A percentile compares a stretch with the other conserved stretches of the same genome.
Conservation (phyloP, 75 land plant species). For the Cupressus sempervirens region DNA sequence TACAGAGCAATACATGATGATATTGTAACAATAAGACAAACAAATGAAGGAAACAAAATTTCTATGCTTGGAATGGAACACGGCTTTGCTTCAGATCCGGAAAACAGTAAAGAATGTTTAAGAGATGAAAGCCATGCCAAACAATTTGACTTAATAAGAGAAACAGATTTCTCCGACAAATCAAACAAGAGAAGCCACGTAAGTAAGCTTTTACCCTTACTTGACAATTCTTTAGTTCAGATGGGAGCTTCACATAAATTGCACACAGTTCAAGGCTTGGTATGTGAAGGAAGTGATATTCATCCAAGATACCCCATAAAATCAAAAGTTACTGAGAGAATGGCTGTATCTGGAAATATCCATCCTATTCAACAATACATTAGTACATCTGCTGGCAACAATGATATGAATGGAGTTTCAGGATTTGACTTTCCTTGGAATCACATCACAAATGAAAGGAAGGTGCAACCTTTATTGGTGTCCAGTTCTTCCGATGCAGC, state of each 20-base stretch:
- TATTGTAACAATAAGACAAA: neutral
- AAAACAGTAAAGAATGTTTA: neutral
- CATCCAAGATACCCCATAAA: neutral
- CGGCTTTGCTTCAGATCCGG: neutral
- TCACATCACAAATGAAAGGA: conserved; percentile 10
- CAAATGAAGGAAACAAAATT: neutral
- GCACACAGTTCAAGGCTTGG: neutral
- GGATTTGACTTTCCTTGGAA: neutral
- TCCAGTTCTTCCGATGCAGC: conserved; percentile 13
- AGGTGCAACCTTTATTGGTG: neutral
- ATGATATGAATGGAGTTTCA: neutral
- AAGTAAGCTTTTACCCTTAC: neutral
- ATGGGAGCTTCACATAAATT: neutral
- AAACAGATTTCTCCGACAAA: neutral
- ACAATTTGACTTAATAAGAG: neutral
- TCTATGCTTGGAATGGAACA: neutral
- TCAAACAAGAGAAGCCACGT: neutral
- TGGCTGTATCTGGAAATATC: neutral
- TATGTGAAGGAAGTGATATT: conserved; percentile 7
- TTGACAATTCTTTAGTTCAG: neutral
- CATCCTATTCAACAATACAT: neutral
- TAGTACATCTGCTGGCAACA: neutral
- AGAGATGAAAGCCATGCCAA: conserved; percentile 1
- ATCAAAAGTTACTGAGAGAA: neutral
- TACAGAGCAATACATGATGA: neutral